A percentile compares a stretch with the other conserved stretches of the same genome.
Evolutionary conservation across 805 yeast species (phyloP).

Genomic region (Schwanniomyces occidentalis): DNA sequence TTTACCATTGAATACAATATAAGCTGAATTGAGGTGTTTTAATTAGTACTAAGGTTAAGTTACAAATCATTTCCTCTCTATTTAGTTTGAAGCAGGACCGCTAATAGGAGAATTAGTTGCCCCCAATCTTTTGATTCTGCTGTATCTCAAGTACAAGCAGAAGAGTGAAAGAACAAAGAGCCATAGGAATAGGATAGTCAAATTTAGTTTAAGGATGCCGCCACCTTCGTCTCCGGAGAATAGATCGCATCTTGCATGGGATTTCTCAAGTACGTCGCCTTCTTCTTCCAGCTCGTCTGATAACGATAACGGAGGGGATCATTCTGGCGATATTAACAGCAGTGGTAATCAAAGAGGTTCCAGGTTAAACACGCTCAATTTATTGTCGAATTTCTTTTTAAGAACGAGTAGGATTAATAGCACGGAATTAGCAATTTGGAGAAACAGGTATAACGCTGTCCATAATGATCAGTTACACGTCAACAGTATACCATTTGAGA

Average conservation of each 20-base stretch:
- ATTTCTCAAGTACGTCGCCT: constrained; percentile 5
- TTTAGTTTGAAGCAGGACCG: too few species aligned
- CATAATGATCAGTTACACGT: constrained; percentile 9
- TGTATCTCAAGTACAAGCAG: too few species aligned
- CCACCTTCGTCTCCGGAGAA: constrained; percentile 12
- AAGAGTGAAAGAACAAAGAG: too few species aligned
- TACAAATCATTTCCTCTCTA: too few species aligned
- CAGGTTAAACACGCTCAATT: constrained; percentile 9
- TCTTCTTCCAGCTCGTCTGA: constrained; percentile 1
- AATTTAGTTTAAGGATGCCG: constrained; percentile 7
- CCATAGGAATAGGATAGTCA: too few species aligned
- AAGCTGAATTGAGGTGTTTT: too few species aligned
- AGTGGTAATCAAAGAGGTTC: constrained; percentile 1
- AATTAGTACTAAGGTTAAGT: too few species aligned
- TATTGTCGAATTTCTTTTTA: constrained; percentile 7
- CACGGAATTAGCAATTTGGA: constrained; percentile 1
- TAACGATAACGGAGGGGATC: constrained; percentile 6
- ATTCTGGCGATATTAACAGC: constrained; percentile 1
- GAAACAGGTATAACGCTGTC: constrained; percentile 9
- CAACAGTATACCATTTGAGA: constrained; percentile 9
- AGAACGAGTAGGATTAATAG: constrained; percentile 3
- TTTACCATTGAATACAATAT: too few species aligned
- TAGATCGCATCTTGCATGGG: constrained; percentile 3
- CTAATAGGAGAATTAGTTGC: too few species aligned
- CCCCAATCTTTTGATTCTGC: too few species aligned